These are phyloP conservation scores for Yamadazyma dushanensis DNA, from an alignment of 1,139 yeast genomes.

Conservation along the genomic window DNA sequence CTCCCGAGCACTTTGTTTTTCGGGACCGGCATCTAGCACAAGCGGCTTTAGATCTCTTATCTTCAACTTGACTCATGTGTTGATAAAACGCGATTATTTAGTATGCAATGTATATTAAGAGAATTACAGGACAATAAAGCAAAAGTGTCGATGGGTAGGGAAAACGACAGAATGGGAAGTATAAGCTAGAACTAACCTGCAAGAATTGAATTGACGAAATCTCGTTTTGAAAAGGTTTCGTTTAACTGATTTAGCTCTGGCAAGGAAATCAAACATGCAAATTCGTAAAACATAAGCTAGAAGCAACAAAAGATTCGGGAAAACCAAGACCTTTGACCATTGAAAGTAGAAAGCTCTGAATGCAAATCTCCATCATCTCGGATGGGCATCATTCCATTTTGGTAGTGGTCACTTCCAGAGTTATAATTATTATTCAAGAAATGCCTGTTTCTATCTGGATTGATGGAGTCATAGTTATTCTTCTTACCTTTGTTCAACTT, in stretches of 20 bases:
- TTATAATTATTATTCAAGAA: conserved; percentile 15
- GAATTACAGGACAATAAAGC: too few relatives aligned
- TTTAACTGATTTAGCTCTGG: too few relatives aligned
- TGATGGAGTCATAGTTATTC: conserved; percentile 29
- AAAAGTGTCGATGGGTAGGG: too few relatives aligned
- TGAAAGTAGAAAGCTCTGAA: conserved; percentile 38
- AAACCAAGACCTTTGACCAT: conserved; percentile 26
- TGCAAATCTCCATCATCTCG: conserved; percentile 42
- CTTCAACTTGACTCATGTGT: conserved; percentile 4
- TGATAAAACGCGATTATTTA: neutral
- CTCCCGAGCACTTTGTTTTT: conserved; percentile 30
- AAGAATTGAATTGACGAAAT: conserved; percentile 1
- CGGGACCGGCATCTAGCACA: conserved; percentile 27
- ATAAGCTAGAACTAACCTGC: neutral
- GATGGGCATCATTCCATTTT: conserved; percentile 32
- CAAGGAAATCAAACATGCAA: conserved; percentile 3
- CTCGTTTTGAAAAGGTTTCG: too few relatives aligned
- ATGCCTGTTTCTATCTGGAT: conserved; percentile 21
- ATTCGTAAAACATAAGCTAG: conserved; percentile 3
- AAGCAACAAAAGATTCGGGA: conserved; percentile 18
- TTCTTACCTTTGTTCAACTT: conserved; percentile 16
- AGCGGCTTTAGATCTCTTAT: conserved; percentile 17
- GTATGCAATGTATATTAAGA: too few relatives aligned
- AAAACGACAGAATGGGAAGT: neutral
- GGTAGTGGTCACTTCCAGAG: conserved; percentile 13